Conservation (phyloP, 2,329 filamentous ascomycete genomes). For the Emergomyces orientalis region DNA sequence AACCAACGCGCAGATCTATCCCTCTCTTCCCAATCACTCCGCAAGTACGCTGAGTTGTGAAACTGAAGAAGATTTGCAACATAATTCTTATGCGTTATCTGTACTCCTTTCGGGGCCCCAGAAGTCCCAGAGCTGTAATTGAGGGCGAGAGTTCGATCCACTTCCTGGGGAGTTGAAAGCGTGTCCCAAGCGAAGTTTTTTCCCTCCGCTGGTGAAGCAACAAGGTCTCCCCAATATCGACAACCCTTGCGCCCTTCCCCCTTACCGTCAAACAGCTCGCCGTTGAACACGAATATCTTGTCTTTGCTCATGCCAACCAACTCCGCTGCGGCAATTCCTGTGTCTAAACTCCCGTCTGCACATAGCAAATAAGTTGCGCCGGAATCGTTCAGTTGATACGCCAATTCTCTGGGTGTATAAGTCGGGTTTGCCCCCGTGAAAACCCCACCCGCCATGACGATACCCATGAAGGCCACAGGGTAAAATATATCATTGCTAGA, state of each 20-base stretch:
- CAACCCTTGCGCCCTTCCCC: slow-evolving; percentile 35
- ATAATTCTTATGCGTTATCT: slow-evolving; percentile 69
- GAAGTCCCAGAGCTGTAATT: slow-evolving; percentile 72
- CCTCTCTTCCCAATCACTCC: slow-evolving; percentile 43
- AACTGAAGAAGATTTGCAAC: slow-evolving; percentile 60
- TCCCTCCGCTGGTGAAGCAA: slow-evolving; percentile 46
- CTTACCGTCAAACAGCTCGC: slow-evolving; percentile 39
- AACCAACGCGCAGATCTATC: slow-evolving; percentile 41
- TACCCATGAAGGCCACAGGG: slow-evolving; percentile 59
- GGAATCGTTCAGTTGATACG: slow-evolving; percentile 64
- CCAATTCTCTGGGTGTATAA: slow-evolving; percentile 61
- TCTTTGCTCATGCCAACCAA: slow-evolving; percentile 46
- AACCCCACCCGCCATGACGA: slow-evolving; percentile 67
- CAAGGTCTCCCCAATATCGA: slow-evolving; percentile 55
- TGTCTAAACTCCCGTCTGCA: slow-evolving; percentile 50
- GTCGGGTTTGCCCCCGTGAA: slow-evolving; percentile 68
- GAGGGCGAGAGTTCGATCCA: slow-evolving; percentile 52
- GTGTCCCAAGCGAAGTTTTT: slow-evolving; percentile 55
- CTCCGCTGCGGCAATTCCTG: slow-evolving; percentile 57
- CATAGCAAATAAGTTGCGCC: slow-evolving; percentile 58
- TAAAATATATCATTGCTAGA: slow-evolving; percentile 66
- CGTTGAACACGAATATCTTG: slow-evolving; percentile 59
- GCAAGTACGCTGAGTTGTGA: slow-evolving; percentile 38
- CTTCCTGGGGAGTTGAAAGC: slow-evolving; percentile 9
- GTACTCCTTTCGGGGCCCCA: slow-evolving; percentile 73